Percentiles rank a stretch among this genome's conserved stretches.
These are phyloP conservation scores for Phanerochaete carnosa DNA, from an alignment of 768 basidiomycete species.

Conservation along the genomic window DNA sequence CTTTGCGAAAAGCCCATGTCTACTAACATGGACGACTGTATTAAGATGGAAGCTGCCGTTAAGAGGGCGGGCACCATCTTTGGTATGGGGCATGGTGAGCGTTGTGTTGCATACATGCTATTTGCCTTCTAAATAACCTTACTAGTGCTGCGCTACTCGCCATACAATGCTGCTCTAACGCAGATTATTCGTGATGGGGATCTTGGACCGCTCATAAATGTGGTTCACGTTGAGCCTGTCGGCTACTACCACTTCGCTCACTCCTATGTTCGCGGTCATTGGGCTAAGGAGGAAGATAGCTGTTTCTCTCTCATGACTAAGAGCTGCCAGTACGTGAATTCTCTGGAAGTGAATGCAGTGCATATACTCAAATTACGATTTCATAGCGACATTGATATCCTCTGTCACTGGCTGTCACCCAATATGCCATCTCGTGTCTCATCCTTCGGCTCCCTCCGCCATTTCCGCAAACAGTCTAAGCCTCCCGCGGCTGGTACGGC, in stretches of 20 bases:
- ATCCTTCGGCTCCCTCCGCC: constrained; percentile 82
- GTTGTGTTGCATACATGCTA: not conserved
- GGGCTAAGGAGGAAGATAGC: constrained; percentile 65
- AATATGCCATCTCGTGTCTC: constrained; percentile 66
- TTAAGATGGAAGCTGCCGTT: constrained; percentile 71
- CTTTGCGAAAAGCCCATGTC: constrained; percentile 95
- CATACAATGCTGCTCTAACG: constrained; percentile 70
- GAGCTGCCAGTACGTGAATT: constrained; percentile 72
- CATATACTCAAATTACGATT: not conserved
- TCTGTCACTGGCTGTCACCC: constrained; percentile 75
- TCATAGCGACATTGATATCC: constrained; percentile 76
- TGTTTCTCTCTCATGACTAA: constrained; percentile 88
- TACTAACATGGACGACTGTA: constrained; percentile 65
- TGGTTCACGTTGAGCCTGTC: constrained; percentile 82
- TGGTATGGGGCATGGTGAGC: constrained; percentile 82
- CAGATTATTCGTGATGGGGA: constrained; percentile 65
- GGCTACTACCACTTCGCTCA: constrained; percentile 90
- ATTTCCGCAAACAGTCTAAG: constrained; percentile 74
- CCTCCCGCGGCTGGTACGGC: constrained; percentile 65
- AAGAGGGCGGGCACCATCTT: constrained; percentile 71
- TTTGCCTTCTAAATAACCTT: not conserved
- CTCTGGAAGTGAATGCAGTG: not conserved
- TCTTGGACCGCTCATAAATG: constrained; percentile 78
- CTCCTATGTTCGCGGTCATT: constrained; percentile 83
- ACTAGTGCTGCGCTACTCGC: constrained; percentile 82